These are phyloP conservation scores for Hemerocallis citrina DNA, from an alignment of 106 monocot species.

Conservation along the genomic window DNA sequence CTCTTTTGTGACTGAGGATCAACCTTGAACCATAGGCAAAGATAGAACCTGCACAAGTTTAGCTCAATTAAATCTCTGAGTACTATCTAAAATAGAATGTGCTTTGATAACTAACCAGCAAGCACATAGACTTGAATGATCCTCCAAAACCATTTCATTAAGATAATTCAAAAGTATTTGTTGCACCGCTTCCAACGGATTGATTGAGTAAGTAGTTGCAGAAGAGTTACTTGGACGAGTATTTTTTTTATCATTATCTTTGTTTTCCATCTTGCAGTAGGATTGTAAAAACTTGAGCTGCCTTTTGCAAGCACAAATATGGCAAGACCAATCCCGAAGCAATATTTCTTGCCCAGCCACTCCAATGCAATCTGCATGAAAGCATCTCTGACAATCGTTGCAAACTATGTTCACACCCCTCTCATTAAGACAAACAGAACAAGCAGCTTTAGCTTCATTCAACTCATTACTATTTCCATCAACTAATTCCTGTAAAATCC, in stretches of 20 bases:
- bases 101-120: conserved; percentile 58
- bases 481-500: conserved; percentile 61
- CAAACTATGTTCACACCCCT: conserved; percentile 60
- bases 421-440: conserved; percentile 58
- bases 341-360: conserved; percentile 43
- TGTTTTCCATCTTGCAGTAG: conserved; percentile 47
- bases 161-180: conserved; percentile 87
- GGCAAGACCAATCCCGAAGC: conserved; percentile 74
- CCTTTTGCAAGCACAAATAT: conserved; percentile 66
- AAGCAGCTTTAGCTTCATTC: conserved; percentile 31
- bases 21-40: conserved; percentile 90
- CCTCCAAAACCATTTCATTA: conserved; percentile 55
- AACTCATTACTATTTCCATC: conserved; percentile 20
- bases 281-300: conserved; percentile 62
- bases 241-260: conserved; percentile 27
- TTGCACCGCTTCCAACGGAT: conserved; percentile 59
- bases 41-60: conserved; percentile 71
- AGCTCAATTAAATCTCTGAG: conserved; percentile 9
- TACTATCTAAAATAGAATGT: neutral
- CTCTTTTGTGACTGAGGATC: conserved; percentile 54
- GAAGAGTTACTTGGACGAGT: conserved; percentile 15
- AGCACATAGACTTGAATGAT: conserved; percentile 63
- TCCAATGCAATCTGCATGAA: conserved; percentile 84
- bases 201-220: conserved; percentile 11
- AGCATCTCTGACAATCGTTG: conserved; percentile 61